These are phyloP conservation scores for Glonium stellatum DNA, from an alignment of 495 filamentous ascomycete genomes.

Conservation along the genomic window DNA sequence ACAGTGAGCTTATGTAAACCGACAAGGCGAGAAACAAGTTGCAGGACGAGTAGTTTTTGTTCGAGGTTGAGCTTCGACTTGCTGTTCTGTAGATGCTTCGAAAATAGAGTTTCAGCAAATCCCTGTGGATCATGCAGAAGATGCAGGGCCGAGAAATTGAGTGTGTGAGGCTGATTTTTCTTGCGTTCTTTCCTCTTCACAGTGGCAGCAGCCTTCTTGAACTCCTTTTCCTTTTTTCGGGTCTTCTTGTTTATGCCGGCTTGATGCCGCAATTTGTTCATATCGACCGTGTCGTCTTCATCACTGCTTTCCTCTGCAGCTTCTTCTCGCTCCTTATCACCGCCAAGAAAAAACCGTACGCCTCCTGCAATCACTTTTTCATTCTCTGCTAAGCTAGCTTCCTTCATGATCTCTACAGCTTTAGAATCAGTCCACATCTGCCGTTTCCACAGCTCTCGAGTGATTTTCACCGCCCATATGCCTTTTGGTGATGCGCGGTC, in stretches of 20 bases:
- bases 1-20: constrained; percentile 87
- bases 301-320: constrained; percentile 82
- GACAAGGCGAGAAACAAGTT: constrained; percentile 82
- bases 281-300: constrained; percentile 65
- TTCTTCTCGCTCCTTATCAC: constrained; percentile 90
- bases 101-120: constrained; percentile 85
- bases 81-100: constrained; percentile 78
- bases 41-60: constrained; percentile 77
- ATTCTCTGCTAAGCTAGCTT: constrained; percentile 72
- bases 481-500: constrained; percentile 79
- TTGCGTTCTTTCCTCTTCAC: constrained; percentile 77
- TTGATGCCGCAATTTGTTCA: constrained; percentile 76
- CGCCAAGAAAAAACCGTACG: constrained; percentile 90
- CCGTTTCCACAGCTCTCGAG: constrained; percentile 79
- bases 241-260: constrained; percentile 91
- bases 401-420: constrained; percentile 90
- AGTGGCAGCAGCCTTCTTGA: constrained; percentile 70
- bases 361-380: constrained; percentile 84
- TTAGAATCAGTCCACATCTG: constrained; percentile 84
- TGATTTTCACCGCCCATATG: constrained; percentile 89
- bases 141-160: constrained; percentile 98
- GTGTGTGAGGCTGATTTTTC: constrained; percentile 73
- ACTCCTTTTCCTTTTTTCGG: constrained; percentile 69
- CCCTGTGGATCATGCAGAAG: constrained; percentile 92
- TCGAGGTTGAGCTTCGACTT: constrained; percentile 87